Evolutionary conservation across 345 rosid species (phyloP).

Genomic region (Dovyalis caffra): DNA sequence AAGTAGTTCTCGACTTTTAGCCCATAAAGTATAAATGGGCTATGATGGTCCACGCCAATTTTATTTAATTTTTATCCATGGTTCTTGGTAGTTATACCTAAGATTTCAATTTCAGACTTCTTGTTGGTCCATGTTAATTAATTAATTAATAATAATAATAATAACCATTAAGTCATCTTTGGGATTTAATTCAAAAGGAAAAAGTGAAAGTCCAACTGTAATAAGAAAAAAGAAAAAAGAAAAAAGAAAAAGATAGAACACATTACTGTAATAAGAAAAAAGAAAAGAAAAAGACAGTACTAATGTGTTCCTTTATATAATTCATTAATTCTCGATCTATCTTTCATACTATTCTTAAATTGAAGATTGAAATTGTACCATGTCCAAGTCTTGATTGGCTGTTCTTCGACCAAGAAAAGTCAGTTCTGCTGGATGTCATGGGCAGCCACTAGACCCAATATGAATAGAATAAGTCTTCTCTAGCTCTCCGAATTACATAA

Average conservation of each 20-base stretch:
- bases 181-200: neutral
- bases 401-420: neutral
- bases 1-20: neutral
- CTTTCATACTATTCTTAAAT: neutral
- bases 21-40: neutral
- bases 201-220: neutral
- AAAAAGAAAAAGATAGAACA: too few relatives aligned
- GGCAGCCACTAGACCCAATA: conserved; percentile 23
- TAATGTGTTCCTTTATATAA: neutral
- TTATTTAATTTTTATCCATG: neutral
- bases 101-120: neutral
- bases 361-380: conserved; percentile 1
- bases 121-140: neutral
- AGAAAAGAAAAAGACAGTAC: neutral
- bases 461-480: conserved; percentile 16
- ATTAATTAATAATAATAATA: too few relatives aligned
- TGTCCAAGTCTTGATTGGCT: conserved; percentile 14
- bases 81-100: neutral
- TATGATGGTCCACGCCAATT: neutral
- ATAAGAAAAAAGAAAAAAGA: too few relatives aligned
- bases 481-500: conserved; percentile 3
- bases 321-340: neutral
- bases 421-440: conserved; percentile 16
- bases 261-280: too few relatives aligned
- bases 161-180: too few relatives aligned